phyloP scores from a whole-genome alignment of 2,329 filamentous ascomycete genomes.

The Colletotrichum melonis region DNA sequence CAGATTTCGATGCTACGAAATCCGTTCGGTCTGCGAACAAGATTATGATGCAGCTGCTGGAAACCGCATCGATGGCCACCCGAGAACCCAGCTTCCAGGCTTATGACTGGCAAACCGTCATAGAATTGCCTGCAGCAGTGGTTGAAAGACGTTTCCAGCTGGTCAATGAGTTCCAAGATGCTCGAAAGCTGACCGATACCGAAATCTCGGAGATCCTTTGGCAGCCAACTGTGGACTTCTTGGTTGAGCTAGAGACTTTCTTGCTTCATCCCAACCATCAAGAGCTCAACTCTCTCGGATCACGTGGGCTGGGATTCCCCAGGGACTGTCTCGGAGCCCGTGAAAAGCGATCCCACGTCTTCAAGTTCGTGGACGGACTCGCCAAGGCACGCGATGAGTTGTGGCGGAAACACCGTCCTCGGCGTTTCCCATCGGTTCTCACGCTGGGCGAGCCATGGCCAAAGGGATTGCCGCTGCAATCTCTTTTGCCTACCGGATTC shows the following conservation, averaged over 20 bases:
- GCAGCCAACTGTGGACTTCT: slow-evolving; percentile 3
- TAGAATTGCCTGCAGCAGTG: not conserved
- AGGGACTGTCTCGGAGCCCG: not conserved
- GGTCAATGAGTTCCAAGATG: not conserved
- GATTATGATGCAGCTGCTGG: slow-evolving; percentile 10
- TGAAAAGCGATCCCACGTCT: not conserved
- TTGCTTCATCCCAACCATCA: not conserved
- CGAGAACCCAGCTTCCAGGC: slow-evolving; percentile 18
- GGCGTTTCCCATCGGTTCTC: slow-evolving; percentile 5
- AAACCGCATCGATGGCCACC: slow-evolving; percentile 10
- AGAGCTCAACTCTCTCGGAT: not conserved
- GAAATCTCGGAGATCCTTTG: not conserved
- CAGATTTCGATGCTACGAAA: not conserved
- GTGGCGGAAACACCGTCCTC: not conserved
- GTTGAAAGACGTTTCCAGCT: not conserved
- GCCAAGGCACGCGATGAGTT: slow-evolving; percentile 2
- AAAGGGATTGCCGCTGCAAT: slow-evolving; percentile 1
- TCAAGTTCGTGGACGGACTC: slow-evolving; percentile 6
- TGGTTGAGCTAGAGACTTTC: not conserved
- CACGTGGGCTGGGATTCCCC: not conserved
- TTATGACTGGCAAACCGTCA: not conserved
- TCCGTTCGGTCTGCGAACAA: not conserved
- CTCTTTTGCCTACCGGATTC: not conserved
- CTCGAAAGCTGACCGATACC: not conserved
- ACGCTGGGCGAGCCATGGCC: not conserved